Evolutionary conservation across 129 eudicot species (phyloP).

Genomic region (Flaveria sonorensis): DNA sequence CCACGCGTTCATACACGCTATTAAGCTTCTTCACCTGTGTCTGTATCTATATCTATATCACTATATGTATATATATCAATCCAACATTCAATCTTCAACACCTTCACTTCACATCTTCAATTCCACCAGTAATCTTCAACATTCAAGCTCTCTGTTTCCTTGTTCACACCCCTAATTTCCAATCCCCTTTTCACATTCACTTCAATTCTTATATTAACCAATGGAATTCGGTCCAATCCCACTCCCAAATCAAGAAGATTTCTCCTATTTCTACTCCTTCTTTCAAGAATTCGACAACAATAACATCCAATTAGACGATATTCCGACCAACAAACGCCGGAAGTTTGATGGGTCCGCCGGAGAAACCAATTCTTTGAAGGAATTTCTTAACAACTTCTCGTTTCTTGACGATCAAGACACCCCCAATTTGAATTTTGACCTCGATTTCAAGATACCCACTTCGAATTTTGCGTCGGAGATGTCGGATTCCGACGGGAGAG

Average conservation of each 20-base stretch:
- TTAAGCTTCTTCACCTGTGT: background rate
- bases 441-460: conserved; percentile 27
- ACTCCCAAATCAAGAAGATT: conserved; percentile 53
- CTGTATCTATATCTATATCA: too few relatives aligned
- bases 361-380: conserved; percentile 25
- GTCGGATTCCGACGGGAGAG: conserved; percentile 20
- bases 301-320: background rate
- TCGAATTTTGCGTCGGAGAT: conserved; percentile 17
- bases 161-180: conserved; percentile 30
- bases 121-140: background rate
- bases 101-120: conserved; percentile 12
- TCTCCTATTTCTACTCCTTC: conserved; percentile 43
- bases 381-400: conserved; percentile 26
- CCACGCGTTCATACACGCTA: conserved; percentile 35
- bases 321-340: conserved; percentile 29
- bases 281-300: conserved; percentile 51
- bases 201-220: conserved; percentile 8
- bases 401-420: conserved; percentile 17
- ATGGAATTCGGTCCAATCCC: conserved; percentile 62
- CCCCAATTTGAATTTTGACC: conserved; percentile 9
- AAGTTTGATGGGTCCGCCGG: conserved; percentile 8
- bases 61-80: conserved; percentile 7
- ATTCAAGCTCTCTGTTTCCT: conserved; percentile 2
- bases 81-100: background rate
- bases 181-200: conserved; percentile 23